Evolutionary conservation across 805 yeast species (phyloP).

Genomic region (Wickerhamia fluorescens): DNA sequence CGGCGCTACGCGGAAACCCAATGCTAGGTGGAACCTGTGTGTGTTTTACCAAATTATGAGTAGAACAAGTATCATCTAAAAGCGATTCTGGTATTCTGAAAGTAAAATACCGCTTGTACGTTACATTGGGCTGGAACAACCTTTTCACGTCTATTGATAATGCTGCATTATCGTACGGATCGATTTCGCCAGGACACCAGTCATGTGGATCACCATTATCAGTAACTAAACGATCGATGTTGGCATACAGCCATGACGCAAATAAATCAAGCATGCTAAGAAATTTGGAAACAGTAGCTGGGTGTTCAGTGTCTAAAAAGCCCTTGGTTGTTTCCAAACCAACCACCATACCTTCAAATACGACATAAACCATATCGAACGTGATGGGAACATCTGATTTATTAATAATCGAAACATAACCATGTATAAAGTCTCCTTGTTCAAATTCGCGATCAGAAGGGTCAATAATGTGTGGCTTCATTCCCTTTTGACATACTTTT

Average conservation of each 20-base stretch:
- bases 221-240: constrained; percentile 30
- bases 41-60: constrained; percentile 28
- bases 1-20: constrained; percentile 22
- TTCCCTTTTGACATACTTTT: constrained; percentile 34
- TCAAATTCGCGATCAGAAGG: constrained; percentile 25
- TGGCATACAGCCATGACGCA: constrained; percentile 40
- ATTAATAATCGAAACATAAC: constrained; percentile 34
- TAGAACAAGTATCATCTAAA: constrained; percentile 33
- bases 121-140: constrained; percentile 28
- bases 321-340: constrained; percentile 17
- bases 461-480: constrained; percentile 26
- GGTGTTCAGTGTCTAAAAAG: constrained; percentile 15
- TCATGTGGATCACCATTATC: constrained; percentile 23
- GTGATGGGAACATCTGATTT: constrained; percentile 23
- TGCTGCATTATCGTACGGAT: constrained; percentile 31
- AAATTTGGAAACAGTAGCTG: constrained; percentile 27
- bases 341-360: constrained; percentile 31
- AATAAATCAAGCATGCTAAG: constrained; percentile 37
- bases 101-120: constrained; percentile 36
- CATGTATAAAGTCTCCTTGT: constrained; percentile 38
- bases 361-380: constrained; percentile 40
- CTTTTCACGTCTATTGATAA: constrained; percentile 31
- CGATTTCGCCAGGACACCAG: constrained; percentile 41
- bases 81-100: constrained; percentile 35
- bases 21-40: constrained; percentile 31